Evolutionary conservation across 2,329 filamentous ascomycete species (phyloP).

Genomic region (Colletotrichum scovillei): DNA sequence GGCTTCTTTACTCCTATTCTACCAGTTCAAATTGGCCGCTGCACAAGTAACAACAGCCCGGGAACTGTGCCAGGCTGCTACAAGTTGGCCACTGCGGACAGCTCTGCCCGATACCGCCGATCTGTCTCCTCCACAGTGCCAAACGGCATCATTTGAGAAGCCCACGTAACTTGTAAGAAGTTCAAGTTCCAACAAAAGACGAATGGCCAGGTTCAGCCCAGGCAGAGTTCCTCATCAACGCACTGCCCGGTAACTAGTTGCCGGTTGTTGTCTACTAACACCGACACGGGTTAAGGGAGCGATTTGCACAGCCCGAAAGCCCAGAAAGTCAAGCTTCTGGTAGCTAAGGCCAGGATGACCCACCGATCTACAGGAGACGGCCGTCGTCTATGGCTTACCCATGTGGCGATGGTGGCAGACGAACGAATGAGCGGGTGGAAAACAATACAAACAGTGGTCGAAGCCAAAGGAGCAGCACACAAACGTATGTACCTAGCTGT

Average conservation of each 20-base stretch:
- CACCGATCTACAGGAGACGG: slow-evolving; percentile 34
- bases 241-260: neutral
- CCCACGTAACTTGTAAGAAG: slow-evolving; percentile 17
- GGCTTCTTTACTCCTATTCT: neutral
- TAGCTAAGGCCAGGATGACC: slow-evolving; percentile 26
- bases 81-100: neutral
- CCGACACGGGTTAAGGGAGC: neutral
- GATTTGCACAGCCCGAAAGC: slow-evolving; percentile 13
- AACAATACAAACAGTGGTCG: neutral
- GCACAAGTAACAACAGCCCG: neutral
- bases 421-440: slow-evolving; percentile 6
- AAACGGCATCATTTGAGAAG: slow-evolving; percentile 3
- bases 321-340: slow-evolving; percentile 11
- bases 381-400: slow-evolving; percentile 12
- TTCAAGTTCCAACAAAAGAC: too few species aligned
- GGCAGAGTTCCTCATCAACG: neutral
- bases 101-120: slow-evolving; percentile 16
- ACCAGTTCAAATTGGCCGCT: neutral
- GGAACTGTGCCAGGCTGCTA: neutral
- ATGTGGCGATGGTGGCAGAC: slow-evolving; percentile 23
- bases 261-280: neutral
- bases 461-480: neutral
- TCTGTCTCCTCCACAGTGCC: slow-evolving; percentile 3
- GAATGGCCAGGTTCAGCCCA: neutral
- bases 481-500: too few species aligned